A percentile compares a stretch with the other conserved stretches of the same genome.
Conservation (phyloP, 805 yeast genomes). For the Cyberlindnera meyerae region DNA sequence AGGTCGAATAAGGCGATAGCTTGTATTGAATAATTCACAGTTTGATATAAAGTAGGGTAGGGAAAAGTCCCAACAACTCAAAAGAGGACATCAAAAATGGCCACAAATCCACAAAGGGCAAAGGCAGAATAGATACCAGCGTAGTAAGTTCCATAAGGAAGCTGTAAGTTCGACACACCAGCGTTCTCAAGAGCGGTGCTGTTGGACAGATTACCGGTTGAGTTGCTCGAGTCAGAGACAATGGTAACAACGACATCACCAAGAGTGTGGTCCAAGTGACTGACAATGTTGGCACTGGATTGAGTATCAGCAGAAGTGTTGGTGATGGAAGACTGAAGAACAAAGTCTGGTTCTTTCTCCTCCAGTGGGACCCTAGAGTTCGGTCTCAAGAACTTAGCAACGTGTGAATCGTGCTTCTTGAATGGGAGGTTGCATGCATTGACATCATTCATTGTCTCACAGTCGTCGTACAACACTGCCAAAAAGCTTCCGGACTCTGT, state of each 20-base stretch:
- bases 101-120: no score
- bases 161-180: no score
- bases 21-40: no score
- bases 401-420: constrained; percentile 36
- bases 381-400: constrained; percentile 26
- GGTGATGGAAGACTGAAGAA: constrained; percentile 18
- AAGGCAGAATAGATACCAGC: no score
- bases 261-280: constrained; percentile 1
- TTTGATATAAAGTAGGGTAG: no score
- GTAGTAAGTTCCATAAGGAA: no score
- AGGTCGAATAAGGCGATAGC: no score
- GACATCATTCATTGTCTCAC: constrained; percentile 41
- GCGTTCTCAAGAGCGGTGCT: constrained; percentile 7
- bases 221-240: background rate
- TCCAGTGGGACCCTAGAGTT: constrained; percentile 23
- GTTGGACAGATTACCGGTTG: constrained; percentile 1
- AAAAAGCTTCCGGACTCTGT: constrained; percentile 42
- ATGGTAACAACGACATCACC: background rate
- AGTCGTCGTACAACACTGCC: constrained; percentile 41
- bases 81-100: no score
- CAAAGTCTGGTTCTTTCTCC: constrained; percentile 24
- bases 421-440: constrained; percentile 49
- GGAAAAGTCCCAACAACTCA: no score
- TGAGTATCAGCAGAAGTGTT: constrained; percentile 16
- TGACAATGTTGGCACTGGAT: constrained; percentile 2